Evolutionary conservation across 1,139 yeast genomes (phyloP), one percentile per base, ranked within the genome.

Genomic region (Hemisphaericaspora subhashii): DNA sequence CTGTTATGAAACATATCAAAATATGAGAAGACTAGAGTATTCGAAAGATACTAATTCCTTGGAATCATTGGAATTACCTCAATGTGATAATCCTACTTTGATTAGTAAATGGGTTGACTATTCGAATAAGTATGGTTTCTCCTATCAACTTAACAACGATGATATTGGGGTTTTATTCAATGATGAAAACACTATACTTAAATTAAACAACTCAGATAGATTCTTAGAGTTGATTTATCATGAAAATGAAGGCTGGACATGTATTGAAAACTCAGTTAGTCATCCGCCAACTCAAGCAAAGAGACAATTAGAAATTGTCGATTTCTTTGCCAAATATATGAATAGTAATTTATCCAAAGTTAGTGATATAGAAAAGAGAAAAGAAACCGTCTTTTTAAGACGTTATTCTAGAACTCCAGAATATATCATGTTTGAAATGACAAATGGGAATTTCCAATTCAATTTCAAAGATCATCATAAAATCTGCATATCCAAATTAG

Each of bases 71-170:
- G 74, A 67, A 48, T 63, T 70, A 39, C 76, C 76, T 32, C 56
- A 64, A 16, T 72, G 78, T 50, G 82, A 76, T 50, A 78, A 79
- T 47, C 92, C 92, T 11, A 76, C 83, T 12, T 79, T 87, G 46
- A 83, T 92, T 36, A 85, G 95, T 47, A 90, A 90, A 60, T 94
- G 99, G 99, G 98, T 94, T 22, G 98, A 94, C 61, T 92, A 92
- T 60, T 86, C 96, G 30, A 89, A 90, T 66, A 88, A 86, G 57
- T 95, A 90, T 62, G 99, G 99, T 0, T 85, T 94, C 55, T 87
- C 96, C 5, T 92, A 92, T 60, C 96, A 92, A 60, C 68, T 92
- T 40, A 86, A 92, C 24, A 86, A 90, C 41, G 94, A 89, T 44
- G 88, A 86, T 51, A 86, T 88, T 45, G 98, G 98, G n/a, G 96